Evolutionary conservation across 2,329 filamentous ascomycete species (phyloP).

Genomic region (Aureobasidium zeae): DNA sequence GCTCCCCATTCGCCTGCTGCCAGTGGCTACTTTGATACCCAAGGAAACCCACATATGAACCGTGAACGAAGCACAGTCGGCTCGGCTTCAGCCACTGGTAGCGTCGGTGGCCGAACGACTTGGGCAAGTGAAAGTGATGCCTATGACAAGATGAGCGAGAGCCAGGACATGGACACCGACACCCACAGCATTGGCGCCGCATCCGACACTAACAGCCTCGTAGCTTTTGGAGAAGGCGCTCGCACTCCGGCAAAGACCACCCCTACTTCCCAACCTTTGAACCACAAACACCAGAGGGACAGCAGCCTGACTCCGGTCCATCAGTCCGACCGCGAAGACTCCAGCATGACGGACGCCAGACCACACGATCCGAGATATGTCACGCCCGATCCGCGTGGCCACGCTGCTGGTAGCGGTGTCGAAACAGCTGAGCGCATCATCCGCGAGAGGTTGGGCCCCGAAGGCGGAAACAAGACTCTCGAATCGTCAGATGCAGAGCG

Average conservation of each 20-base stretch:
- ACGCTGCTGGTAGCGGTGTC: constrained; percentile 18
- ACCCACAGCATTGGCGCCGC: constrained; percentile 63
- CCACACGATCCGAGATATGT: constrained; percentile 39
- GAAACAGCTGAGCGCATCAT: constrained; percentile 59
- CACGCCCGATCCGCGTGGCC: constrained; percentile 22
- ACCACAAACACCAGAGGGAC: constrained; percentile 22
- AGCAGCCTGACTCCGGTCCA: constrained; percentile 27
- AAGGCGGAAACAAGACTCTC: constrained; percentile 35
- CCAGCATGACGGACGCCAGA: constrained; percentile 32
- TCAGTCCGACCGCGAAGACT: constrained; percentile 20
- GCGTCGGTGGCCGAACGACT: constrained; percentile 57
- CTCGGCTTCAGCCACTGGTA: constrained; percentile 78
- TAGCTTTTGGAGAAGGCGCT: constrained; percentile 88
- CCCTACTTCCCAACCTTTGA: constrained; percentile 24
- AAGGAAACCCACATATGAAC: constrained; percentile 56
- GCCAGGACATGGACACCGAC: constrained; percentile 33
- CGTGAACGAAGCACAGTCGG: constrained; percentile 80
- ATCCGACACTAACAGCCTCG: constrained; percentile 75
- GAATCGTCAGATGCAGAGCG: constrained; percentile 28
- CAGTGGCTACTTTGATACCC: constrained; percentile 69
- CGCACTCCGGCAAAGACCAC: constrained; percentile 42
- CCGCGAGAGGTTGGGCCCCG: constrained; percentile 45
- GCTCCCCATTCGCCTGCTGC: constrained; percentile 32
- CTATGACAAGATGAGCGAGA: constrained; percentile 55
- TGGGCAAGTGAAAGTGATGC: constrained; percentile 59